Evolutionary conservation across 2,329 filamentous ascomycete genomes (phyloP), one percentile per base, ranked within the genome.

Genomic region (Botrytis deweyae): DNA sequence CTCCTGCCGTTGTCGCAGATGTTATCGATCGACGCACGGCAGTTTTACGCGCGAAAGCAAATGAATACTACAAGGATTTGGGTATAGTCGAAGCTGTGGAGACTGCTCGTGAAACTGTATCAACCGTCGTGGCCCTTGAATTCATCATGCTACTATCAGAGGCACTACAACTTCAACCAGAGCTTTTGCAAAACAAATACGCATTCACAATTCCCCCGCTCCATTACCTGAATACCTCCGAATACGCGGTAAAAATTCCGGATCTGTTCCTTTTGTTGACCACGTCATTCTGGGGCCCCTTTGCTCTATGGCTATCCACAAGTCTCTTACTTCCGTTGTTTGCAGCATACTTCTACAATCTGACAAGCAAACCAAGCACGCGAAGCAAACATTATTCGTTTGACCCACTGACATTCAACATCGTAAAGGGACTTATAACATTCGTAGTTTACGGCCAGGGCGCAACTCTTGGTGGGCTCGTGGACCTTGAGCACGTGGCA

Each of bases 401-500:
- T 76, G 96, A 99, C 81, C 95, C 95, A 6, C 85, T 98, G 80
- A 92, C 91, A 36, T 99, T 97, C 84, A 97, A 95, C 84, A 90
- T 98, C 73, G 89, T 89, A 78, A 97, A 97, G 85, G 95, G 92
- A 0, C 82, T 98, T 72, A 83, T 95, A 74, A 90, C 93, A 12
- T 97, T 92, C 82, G 87, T 95, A 49, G 90, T 97, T 29, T 97
- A 95, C 81, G 89, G 87, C 16, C 89, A 91, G 81, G 89, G 88
- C 49, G 87, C 88, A 69, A 88, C 87, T 66, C 88, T 91, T 73
- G 85, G 88, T 66, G 91, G 91, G 46, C 85, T 90, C 71, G 85
- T 93, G 74, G 86, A 88, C 74, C 84, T 86, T 42, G 83, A 85
- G 25, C 88, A 89, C 10, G 90, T 93, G 67, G 84, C 84, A 71